Evolutionary conservation across 2,329 filamentous ascomycete species (phyloP).

Genomic region (Lachnellula arida): DNA sequence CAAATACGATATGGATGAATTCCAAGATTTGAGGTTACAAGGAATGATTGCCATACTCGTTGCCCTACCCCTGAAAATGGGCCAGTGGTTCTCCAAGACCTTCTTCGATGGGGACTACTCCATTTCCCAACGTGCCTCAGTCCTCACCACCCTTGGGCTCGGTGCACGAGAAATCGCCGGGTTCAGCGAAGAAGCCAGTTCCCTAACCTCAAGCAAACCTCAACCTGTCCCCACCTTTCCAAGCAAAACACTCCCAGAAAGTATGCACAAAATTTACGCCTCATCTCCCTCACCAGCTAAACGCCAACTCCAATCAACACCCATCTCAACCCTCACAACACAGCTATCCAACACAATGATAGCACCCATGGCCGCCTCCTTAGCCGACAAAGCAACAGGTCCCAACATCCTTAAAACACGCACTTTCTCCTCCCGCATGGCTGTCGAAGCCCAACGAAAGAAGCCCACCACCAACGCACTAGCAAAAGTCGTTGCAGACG

Average conservation of each 20-base stretch:
- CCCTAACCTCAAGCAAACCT: conserved; percentile 30
- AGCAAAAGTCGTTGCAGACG: conserved; percentile 66
- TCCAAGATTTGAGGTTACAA: conserved; percentile 70
- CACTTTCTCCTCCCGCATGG: conserved; percentile 77
- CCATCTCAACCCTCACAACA: conserved; percentile 62
- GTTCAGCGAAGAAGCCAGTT: conserved; percentile 45
- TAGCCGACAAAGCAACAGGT: conserved; percentile 74
- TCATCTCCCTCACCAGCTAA: conserved; percentile 29
- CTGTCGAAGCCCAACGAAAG: conserved; percentile 52
- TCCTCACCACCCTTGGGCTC: conserved; percentile 78
- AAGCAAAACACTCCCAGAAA: conserved; percentile 71
- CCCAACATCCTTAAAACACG: conserved; percentile 84
- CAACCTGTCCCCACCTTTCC: conserved; percentile 55
- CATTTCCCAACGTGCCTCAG: conserved; percentile 72
- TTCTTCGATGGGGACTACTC: conserved; percentile 94
- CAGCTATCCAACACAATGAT: conserved; percentile 69
- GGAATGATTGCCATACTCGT: conserved; percentile 78
- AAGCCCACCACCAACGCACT: conserved; percentile 70
- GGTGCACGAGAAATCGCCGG: conserved; percentile 82
- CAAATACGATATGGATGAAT: conserved; percentile 75
- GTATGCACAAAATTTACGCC: conserved; percentile 68
- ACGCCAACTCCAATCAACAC: conserved; percentile 17
- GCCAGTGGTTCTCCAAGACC: conserved; percentile 74
- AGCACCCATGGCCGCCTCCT: conserved; percentile 72
- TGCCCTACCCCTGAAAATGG: conserved; percentile 71